Conservation (phyloP, 306 rosid genomes). For the Cicer judaicum region DNA sequence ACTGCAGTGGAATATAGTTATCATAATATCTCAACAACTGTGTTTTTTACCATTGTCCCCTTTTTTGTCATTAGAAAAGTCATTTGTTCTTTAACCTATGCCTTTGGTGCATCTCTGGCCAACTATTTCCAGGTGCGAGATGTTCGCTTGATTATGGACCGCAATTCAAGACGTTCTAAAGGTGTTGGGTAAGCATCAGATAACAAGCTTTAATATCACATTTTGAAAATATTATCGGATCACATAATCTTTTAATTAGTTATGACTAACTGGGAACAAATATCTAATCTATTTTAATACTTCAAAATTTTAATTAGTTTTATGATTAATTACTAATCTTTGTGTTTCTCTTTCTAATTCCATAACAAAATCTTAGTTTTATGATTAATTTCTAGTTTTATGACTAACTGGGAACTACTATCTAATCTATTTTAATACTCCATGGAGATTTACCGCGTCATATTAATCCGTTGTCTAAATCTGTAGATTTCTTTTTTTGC, state of each 20-base stretch:
- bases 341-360: slow-evolving; percentile 4
- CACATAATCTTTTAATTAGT: not conserved
- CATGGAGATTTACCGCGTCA: not conserved
- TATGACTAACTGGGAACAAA: not conserved
- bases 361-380: not conserved
- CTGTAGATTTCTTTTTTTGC: not conserved
- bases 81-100: slow-evolving; percentile 25
- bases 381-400: too few species aligned
- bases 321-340: not conserved
- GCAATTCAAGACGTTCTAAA: slow-evolving; percentile 95
- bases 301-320: not conserved
- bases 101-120: slow-evolving; percentile 17
- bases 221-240: not conserved
- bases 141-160: slow-evolving; percentile 97
- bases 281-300: not conserved
- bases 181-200: slow-evolving; percentile 86
- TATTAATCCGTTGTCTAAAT: not conserved
- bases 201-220: not conserved
- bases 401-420: too few species aligned
- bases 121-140: slow-evolving; percentile 80
- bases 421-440: too few species aligned
- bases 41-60: not conserved
- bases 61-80: not conserved
- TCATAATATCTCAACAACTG: slow-evolving; percentile 11
- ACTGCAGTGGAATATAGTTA: not conserved